Evolutionary conservation across 179 eudicot genomes (phyloP), one percentile per base, ranked within the genome.

Genomic region (Silene vulgaris): DNA sequence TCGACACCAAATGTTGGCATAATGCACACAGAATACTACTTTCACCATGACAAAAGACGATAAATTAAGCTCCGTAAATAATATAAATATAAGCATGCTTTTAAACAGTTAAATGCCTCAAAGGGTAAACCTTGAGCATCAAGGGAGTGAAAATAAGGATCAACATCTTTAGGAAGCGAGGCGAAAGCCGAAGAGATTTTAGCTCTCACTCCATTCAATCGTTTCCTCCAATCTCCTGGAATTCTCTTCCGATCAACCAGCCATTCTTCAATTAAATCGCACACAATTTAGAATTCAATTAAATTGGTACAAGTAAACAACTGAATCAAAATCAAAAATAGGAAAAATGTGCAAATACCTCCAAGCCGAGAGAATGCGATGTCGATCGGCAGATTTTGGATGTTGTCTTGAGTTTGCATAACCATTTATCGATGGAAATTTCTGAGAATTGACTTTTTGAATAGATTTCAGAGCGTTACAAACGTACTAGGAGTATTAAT

Each of bases 221-320:
- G 83, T 79, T 88, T 89, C 71, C 91, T 78, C 97, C 97, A 95
- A 82, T 92, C 97, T 29, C 78, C 72, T 3, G 99, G 97, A 54
- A 95, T 86, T 79, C 93, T 87, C 87, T 90, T 95, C 83, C 97
- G 96, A 88, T 95, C 99, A 69, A 89, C 93, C 85, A 92, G 62
- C 99, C 99, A 95, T 85, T 95, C 99, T 95, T 63, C 89, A 83
- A 43, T 80, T 29, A 30, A 30, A 21, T 57, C 71, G 43, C 76
- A 71, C 16, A 16, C 4, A 78, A 84, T 67, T 50, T 8, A 72
- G 71, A 19, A 13, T 17, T 17, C 69, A 21, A 63, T 61, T 21
- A 37, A 70, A 17, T 9, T 13, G 7, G 16, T 50, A 19, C 0
- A 40, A 56, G 13, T 8, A 69, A 57, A 3, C 2, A 45, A 32